Base-by-base conservation (phyloP, 306 rosid species). In the Malus sieversii region DNA sequence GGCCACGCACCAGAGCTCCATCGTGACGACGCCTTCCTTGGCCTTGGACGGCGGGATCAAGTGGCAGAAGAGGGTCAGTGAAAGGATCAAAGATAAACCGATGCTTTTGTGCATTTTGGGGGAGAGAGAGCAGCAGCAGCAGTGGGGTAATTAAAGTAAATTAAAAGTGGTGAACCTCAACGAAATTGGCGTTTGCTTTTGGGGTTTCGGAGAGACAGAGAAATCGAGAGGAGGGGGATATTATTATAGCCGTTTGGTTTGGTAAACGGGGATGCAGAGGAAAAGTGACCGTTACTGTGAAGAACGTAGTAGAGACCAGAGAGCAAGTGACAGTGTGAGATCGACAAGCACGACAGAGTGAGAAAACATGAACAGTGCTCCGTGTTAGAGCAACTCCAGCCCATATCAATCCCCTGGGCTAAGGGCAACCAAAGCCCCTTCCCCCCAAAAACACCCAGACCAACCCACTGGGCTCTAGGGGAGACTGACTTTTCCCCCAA, bases 1-100 rank as follows among this genome's bases (percentile, higher is more conserved):
- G 13, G 97, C 97, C 80, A 92, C 99, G 83, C 99, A 95, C 97
- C 99, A 95, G 5, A 95, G 93, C 84, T 92, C 87, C 78, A 70
- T 82, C 60, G 80, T 46, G 8, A 52, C 80, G 32, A 77, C 78
- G 66, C 79, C 83, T 68, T 48, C 23, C n/a, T 64, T 78, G 71
- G 82, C 86, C 61, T 3, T 46, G 62, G 79, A 60, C 61, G 66
- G 55, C 14, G 84, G 75, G 8, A 86, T 71, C 14, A 77, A n/a
- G 35, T 45, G 75, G 63, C 57, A 16, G 10, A 68, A 16, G 10
- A 68, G 29, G 11, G 16, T 1, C 29, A 75, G 44, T 5, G 59
- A 68, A 48, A 68, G 20, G 48, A 71, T 55, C 61, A 60, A 18
- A 2, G 73, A 14, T 61, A 84, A 64, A 68, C 60, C 40, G 25